Evolutionary conservation across 2,329 filamentous ascomycete genomes (phyloP).

Genomic region (Stemphylium lycopersici): DNA sequence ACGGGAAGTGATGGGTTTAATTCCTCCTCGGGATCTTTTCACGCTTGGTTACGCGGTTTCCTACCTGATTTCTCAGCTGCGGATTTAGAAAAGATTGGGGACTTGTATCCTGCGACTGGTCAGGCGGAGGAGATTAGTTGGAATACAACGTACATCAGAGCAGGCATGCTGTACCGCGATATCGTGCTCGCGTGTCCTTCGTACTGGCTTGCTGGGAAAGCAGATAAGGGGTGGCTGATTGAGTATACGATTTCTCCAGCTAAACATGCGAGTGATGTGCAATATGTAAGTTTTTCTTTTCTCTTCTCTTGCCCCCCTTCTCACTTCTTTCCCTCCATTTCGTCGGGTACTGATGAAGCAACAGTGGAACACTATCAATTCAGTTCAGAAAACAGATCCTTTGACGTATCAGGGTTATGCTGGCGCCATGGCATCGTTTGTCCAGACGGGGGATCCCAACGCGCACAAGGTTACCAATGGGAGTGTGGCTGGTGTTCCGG

Average conservation of each 20-base stretch:
- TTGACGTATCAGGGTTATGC: conserved; percentile 63
- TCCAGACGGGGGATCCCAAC: conserved; percentile 65
- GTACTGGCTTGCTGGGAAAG: conserved; percentile 61
- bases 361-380: conserved; percentile 62
- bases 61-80: conserved; percentile 55
- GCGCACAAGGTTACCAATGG: conserved; percentile 59
- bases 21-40: conserved; percentile 57
- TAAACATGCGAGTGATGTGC: conserved; percentile 61
- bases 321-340: neutral
- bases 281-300: conserved; percentile 56
- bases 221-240: conserved; percentile 58
- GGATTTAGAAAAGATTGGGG: conserved; percentile 51
- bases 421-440: conserved; percentile 66
- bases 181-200: conserved; percentile 65
- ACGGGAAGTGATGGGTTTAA: conserved; percentile 55
- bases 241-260: conserved; percentile 67
- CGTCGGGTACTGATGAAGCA: conserved; percentile 7
- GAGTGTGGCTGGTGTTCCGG: conserved; percentile 55
- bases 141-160: conserved; percentile 59
- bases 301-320: too few relatives aligned
- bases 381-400: conserved; percentile 59
- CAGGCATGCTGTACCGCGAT: conserved; percentile 65
- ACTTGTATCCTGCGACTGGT: conserved; percentile 57
- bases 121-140: conserved; percentile 58
- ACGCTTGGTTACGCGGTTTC: conserved; percentile 61